phyloP scores from a whole-genome alignment of 345 rosid genomes.

The Pistacia atlantica region DNA sequence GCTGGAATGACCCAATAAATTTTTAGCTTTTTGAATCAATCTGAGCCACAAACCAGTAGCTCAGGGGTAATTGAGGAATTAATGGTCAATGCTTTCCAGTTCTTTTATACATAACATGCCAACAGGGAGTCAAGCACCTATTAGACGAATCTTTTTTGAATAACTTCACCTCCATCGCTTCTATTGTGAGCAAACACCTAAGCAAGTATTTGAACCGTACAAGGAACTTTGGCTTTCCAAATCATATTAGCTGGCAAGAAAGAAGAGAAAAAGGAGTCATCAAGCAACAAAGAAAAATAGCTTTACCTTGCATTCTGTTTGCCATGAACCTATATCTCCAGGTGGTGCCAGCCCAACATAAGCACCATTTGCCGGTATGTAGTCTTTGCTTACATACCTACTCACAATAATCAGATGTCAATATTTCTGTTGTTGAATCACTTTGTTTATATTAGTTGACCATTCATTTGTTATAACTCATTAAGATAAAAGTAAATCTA shows the following conservation, averaged over 20 bases:
- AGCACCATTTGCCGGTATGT: conserved; percentile 52
- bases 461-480: background rate
- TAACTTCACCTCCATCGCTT: no score
- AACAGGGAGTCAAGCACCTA: background rate
- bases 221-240: background rate
- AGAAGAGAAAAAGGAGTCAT: no score
- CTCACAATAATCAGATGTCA: conserved; percentile 14
- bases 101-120: no score
- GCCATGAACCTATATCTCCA: conserved; percentile 88
- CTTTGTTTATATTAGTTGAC: background rate
- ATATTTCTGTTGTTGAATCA: background rate
- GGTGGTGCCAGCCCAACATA: conserved; percentile 77
- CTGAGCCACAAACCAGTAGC: background rate
- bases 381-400: conserved; percentile 53
- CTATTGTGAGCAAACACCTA: background rate
- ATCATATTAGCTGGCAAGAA: background rate
- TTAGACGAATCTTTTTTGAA: no score
- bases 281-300: background rate
- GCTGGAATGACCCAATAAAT: background rate
- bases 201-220: background rate
- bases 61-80: no score
- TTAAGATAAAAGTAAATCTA: background rate
- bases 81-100: no score
- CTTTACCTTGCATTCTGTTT: conserved; percentile 65
- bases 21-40: background rate